Conservation (phyloP, 2,329 filamentous ascomycete species). For the Fusarium penzigii region DNA sequence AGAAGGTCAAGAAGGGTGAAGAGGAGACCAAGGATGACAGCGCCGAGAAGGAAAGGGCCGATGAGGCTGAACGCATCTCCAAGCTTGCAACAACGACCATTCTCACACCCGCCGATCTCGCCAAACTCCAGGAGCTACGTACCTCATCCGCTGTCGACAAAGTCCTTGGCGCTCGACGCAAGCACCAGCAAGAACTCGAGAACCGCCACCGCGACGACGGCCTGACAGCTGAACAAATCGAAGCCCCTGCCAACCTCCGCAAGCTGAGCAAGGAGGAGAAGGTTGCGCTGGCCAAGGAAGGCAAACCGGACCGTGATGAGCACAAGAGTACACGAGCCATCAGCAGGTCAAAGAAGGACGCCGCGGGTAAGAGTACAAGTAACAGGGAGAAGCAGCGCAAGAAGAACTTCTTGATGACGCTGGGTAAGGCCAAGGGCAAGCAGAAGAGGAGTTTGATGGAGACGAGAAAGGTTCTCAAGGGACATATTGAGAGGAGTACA, state of each 20-base stretch:
- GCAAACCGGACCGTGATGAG: slow-evolving; percentile 74
- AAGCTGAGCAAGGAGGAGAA: slow-evolving; percentile 91
- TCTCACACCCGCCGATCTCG: slow-evolving; percentile 92
- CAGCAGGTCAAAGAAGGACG: slow-evolving; percentile 82
- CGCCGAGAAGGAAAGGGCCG: slow-evolving; percentile 44
- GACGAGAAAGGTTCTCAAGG: slow-evolving; percentile 76
- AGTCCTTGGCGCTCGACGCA: slow-evolving; percentile 48
- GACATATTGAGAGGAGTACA: slow-evolving; percentile 81
- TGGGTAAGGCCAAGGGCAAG: slow-evolving; percentile 94
- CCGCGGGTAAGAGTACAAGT: slow-evolving; percentile 91
- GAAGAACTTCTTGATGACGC: slow-evolving; percentile 99
- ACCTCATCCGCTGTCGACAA: slow-evolving; percentile 71
- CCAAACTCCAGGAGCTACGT: slow-evolving; percentile 88
- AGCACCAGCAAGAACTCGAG: slow-evolving; percentile 47
- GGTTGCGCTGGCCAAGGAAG: slow-evolving; percentile 78
- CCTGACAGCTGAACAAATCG: slow-evolving; percentile 88
- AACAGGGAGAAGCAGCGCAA: slow-evolving; percentile 95
- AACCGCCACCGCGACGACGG: slow-evolving; percentile 79
- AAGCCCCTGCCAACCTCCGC: slow-evolving; percentile 77
- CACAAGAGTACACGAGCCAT: slow-evolving; percentile 86
- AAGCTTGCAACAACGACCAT: slow-evolving; percentile 91
- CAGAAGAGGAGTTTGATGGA: slow-evolving; percentile 91
- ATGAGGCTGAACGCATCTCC: slow-evolving; percentile 54
- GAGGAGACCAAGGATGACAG: slow-evolving; percentile 40
- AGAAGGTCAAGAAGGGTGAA: slow-evolving; percentile 40